These are phyloP conservation scores for Fusarium tupiense DNA, from an alignment of 2,329 filamentous ascomycete species.

Conservation along the genomic window DNA sequence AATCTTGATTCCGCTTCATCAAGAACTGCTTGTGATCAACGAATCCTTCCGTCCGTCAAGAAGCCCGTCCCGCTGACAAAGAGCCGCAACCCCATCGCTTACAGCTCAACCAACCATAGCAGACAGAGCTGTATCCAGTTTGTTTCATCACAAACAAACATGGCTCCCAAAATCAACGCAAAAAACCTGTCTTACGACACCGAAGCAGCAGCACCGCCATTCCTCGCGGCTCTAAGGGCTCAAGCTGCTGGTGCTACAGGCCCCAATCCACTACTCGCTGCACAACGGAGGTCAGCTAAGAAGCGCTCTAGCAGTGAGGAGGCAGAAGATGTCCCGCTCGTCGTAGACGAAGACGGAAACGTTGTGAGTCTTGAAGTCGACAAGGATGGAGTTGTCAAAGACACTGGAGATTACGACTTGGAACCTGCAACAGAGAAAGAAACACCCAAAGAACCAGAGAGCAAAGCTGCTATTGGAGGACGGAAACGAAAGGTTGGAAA, in stretches of 20 bases:
- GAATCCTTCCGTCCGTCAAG: neutral
- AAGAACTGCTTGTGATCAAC: neutral
- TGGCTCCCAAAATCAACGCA: slow-evolving; percentile 71
- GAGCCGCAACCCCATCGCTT: slow-evolving; percentile 18
- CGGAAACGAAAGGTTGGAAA: slow-evolving; percentile 65
- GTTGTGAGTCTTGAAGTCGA: slow-evolving; percentile 62
- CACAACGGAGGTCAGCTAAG: slow-evolving; percentile 59
- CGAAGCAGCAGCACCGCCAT: slow-evolving; percentile 67
- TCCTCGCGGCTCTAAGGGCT: slow-evolving; percentile 66
- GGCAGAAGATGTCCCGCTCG: slow-evolving; percentile 79
- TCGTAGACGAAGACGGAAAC: slow-evolving; percentile 78
- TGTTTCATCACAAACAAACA: slow-evolving; percentile 35
- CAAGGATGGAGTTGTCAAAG: slow-evolving; percentile 55
- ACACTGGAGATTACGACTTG: slow-evolving; percentile 35
- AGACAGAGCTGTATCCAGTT: neutral
- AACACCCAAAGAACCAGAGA: slow-evolving; percentile 44
- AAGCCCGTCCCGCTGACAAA: slow-evolving; percentile 22
- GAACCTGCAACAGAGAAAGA: slow-evolving; percentile 45
- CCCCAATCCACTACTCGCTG: slow-evolving; percentile 63
- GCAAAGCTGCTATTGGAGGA: slow-evolving; percentile 47
- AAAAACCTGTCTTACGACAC: slow-evolving; percentile 76
- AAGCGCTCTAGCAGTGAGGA: slow-evolving; percentile 72
- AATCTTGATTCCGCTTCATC: slow-evolving; percentile 5
- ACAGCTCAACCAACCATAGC: slow-evolving; percentile 25
- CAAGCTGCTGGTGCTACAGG: slow-evolving; percentile 60